A percentile compares a stretch with the other conserved stretches of the same genome.
These are phyloP conservation scores for Aspergillus tubingensis DNA, from an alignment of 2,329 filamentous ascomycete genomes.

Conservation along the genomic window DNA sequence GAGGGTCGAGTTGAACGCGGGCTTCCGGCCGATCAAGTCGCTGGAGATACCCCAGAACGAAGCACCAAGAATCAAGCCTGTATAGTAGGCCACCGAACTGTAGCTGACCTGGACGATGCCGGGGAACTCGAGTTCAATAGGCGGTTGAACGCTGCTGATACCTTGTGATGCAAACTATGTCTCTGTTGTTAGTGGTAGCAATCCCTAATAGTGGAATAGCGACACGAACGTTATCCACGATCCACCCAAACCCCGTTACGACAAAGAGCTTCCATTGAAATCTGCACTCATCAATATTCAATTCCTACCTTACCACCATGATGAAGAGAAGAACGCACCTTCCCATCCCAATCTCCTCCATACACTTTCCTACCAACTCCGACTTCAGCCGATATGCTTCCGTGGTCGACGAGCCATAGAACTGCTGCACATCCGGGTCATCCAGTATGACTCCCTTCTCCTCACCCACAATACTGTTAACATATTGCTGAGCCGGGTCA, in stretches of 20 bases:
- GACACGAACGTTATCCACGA: conserved; percentile 58
- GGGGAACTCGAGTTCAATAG: conserved; percentile 29
- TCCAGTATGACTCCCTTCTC: conserved; percentile 27
- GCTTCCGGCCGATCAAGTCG: conserved; percentile 47
- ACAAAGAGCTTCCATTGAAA: conserved; percentile 63
- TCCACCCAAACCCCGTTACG: conserved; percentile 70
- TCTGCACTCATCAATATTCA: conserved; percentile 13
- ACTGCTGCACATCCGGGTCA: conserved; percentile 35
- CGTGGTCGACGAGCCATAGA: conserved; percentile 41
- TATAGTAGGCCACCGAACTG: conserved; percentile 37
- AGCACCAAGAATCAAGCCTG: conserved; percentile 50
- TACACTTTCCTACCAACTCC: conserved; percentile 28
- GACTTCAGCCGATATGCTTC: conserved; percentile 36
- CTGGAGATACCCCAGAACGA: conserved; percentile 50
- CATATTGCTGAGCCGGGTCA: not conserved
- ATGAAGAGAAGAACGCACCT: conserved; percentile 29
- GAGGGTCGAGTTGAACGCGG: conserved; percentile 51
- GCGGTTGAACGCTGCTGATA: conserved; percentile 31
- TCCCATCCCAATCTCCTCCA: conserved; percentile 35
- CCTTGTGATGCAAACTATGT: conserved; percentile 31
- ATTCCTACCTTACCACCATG: not conserved
- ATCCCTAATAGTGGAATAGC: not conserved
- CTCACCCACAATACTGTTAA: conserved; percentile 8
- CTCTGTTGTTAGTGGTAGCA: not conserved
- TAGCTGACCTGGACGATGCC: conserved; percentile 32